Conservation (phyloP, 139 green algal species). For the Coelastrella sp. region DNA sequence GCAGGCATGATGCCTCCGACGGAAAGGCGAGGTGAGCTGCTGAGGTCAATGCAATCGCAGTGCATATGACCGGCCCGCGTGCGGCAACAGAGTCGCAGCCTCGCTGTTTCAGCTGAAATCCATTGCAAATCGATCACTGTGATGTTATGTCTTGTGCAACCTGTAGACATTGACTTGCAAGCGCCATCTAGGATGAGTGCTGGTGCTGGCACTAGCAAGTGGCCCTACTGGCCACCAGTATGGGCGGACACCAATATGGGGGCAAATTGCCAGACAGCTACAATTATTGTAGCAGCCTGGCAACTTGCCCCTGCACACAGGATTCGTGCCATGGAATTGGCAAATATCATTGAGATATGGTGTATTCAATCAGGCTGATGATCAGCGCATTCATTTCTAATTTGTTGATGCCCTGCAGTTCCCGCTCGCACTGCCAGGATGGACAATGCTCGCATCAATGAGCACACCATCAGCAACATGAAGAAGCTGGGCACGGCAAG, state of each 20-base stretch:
- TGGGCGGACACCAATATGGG: too few relatives aligned
- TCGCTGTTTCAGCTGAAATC: too few relatives aligned
- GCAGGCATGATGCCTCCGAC: conserved; percentile 7
- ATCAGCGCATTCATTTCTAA: background rate
- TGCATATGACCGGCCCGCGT: background rate
- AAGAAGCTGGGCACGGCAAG: background rate
- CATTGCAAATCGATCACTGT: background rate
- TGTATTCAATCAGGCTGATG: background rate
- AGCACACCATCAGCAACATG: background rate
- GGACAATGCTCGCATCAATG: background rate
- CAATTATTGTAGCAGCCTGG: too few relatives aligned
- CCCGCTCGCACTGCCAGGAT: background rate
- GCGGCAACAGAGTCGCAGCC: background rate
- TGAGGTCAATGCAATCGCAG: background rate
- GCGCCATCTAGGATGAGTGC: background rate
- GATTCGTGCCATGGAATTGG: background rate
- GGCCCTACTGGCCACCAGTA: too few relatives aligned
- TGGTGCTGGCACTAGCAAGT: background rate
- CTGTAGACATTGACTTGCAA: background rate
- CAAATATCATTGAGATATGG: background rate
- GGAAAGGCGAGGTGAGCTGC: conserved; percentile 2
- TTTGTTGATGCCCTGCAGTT: background rate
- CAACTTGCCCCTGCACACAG: too few relatives aligned
- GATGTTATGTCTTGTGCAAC: background rate
- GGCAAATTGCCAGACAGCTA: too few relatives aligned